Evolutionary conservation across 2,329 filamentous ascomycete species (phyloP).

Genomic region (Corinectria fuckeliana): DNA sequence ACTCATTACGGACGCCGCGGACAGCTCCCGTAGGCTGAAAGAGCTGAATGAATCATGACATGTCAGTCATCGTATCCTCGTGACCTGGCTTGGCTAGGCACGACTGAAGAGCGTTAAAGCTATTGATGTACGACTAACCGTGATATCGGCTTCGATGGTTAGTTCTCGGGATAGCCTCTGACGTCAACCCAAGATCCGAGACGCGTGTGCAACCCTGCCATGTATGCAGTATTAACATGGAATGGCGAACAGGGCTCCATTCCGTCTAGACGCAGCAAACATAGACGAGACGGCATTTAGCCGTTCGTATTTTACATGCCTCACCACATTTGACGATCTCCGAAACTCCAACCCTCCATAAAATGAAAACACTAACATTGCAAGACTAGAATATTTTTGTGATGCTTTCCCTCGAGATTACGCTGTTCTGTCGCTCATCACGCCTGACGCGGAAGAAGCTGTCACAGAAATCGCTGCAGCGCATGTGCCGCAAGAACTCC

Average conservation of each 20-base stretch:
- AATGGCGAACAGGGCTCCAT: background rate
- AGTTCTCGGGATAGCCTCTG: background rate
- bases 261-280: background rate
- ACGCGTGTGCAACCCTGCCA: background rate
- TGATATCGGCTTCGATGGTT: background rate
- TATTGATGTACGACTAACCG: background rate
- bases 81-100: background rate
- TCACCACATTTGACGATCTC: background rate
- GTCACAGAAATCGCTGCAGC: conserved; percentile 91
- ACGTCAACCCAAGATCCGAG: background rate
- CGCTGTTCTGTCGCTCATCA: conserved; percentile 84
- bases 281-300: background rate
- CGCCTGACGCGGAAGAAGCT: conserved; percentile 87
- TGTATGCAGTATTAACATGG: background rate
- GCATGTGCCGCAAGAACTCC: conserved; percentile 92
- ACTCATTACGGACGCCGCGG: background rate
- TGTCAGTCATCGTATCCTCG: background rate
- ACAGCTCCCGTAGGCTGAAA: background rate
- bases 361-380: background rate
- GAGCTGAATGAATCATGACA: background rate
- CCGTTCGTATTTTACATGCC: background rate
- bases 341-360: background rate
- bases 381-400: conserved; percentile 50
- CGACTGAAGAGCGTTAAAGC: background rate
- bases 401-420: conserved; percentile 76